A percentile compares a stretch with the other conserved stretches of the same genome.
Conservation (phyloP, 148 eudicot species). For the Heliosperma pusillum region DNA sequence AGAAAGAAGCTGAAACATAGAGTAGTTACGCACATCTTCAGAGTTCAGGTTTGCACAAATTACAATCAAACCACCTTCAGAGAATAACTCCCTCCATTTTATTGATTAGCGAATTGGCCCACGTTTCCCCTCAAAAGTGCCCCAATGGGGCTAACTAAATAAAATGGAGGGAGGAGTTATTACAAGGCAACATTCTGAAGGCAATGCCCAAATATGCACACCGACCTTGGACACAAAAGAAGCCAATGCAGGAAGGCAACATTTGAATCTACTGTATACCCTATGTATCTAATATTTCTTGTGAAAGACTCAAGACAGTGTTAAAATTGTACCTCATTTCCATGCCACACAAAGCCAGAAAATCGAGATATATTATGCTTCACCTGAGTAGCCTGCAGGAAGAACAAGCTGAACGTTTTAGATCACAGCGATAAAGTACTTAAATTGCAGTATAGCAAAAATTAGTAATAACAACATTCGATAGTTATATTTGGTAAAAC, state of each 20-base stretch:
- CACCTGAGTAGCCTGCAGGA: slow-evolving; percentile 65
- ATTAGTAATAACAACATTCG: too few relatives aligned
- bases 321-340: slow-evolving; percentile 57
- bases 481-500: neutral
- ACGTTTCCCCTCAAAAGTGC: too few relatives aligned
- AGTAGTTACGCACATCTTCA: neutral
- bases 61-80: neutral
- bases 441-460: neutral
- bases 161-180: too few relatives aligned
- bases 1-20: neutral
- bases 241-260: neutral
- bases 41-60: neutral
- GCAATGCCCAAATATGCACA: neutral
- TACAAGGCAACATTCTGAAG: neutral
- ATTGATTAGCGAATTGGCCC: too few relatives aligned
- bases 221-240: neutral
- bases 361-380: slow-evolving; percentile 77
- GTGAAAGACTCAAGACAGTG: neutral
- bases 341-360: slow-evolving; percentile 92
- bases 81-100: too few relatives aligned
- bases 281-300: neutral
- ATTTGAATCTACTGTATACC: neutral
- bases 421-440: neutral
- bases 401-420: neutral
- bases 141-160: too few relatives aligned